Percentiles rank a stretch among this genome's conserved stretches.
These are phyloP conservation scores for Phyllosticta capitalensis DNA, from an alignment of 2,329 filamentous ascomycete species.

Conservation along the genomic window DNA sequence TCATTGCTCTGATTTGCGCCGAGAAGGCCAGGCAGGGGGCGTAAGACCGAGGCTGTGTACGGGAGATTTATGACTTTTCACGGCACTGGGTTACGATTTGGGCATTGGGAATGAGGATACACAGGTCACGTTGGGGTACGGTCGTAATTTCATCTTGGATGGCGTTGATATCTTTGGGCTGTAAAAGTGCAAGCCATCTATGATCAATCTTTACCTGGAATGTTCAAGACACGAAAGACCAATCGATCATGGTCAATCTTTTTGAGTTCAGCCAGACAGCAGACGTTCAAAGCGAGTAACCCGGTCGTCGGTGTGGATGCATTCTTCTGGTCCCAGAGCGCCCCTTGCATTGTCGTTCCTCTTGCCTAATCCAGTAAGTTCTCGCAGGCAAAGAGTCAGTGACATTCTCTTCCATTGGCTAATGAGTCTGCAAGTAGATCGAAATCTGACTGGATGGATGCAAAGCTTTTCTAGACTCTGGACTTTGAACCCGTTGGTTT, in stretches of 20 bases:
- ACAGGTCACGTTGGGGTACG: neutral
- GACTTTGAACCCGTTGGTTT: neutral
- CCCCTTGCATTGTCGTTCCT: neutral
- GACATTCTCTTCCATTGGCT: neutral
- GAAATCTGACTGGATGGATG: neutral
- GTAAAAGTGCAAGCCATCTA: neutral
- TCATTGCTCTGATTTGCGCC: conserved; percentile 43
- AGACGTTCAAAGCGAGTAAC: neutral
- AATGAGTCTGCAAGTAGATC: neutral
- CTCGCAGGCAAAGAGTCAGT: neutral
- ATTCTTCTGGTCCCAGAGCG: neutral
- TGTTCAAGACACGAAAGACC: neutral
- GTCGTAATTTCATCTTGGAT: neutral
- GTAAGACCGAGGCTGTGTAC: conserved; percentile 5
- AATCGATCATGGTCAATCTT: neutral
- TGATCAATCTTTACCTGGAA: neutral
- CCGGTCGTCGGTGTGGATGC: neutral
- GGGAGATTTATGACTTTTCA: neutral
- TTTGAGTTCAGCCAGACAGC: neutral
- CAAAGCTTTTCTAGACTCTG: neutral
- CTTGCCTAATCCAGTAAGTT: neutral
- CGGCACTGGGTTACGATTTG: neutral
- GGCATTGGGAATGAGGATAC: neutral
- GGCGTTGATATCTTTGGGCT: neutral
- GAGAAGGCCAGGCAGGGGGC: conserved; percentile 43